phyloP scores from a whole-genome alignment of 2,329 filamentous ascomycete species.

The Colletotrichum eremochloae region DNA sequence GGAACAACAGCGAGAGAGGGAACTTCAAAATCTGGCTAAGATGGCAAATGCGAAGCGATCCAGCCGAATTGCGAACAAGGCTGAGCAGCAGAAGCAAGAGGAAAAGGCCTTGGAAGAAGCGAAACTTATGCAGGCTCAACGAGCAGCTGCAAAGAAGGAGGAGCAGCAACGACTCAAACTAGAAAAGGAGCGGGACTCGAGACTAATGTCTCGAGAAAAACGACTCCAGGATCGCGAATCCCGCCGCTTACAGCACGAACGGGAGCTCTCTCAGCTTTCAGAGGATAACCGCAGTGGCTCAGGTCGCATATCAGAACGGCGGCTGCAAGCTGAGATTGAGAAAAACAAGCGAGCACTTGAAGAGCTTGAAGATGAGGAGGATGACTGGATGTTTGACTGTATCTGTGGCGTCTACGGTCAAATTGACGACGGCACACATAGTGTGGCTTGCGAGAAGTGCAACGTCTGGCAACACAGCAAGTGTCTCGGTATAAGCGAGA shows the following conservation, averaged over 20 bases:
- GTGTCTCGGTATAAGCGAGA: constrained; percentile 84
- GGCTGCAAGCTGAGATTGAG: constrained; percentile 85
- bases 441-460: constrained; percentile 92
- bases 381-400: constrained; percentile 96
- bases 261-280: constrained; percentile 83
- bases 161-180: constrained; percentile 70
- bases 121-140: constrained; percentile 72
- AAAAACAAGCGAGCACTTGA: constrained; percentile 82
- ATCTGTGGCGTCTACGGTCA: constrained; percentile 91
- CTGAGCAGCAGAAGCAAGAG: constrained; percentile 82
- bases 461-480: constrained; percentile 98
- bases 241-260: constrained; percentile 85
- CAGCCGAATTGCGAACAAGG: constrained; percentile 85
- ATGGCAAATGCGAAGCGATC: constrained; percentile 95
- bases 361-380: constrained; percentile 75
- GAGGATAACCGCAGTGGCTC: constrained; percentile 77
- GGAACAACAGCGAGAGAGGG: constrained; percentile 77
- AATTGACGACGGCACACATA: constrained; percentile 94
- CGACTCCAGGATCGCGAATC: constrained; percentile 88
- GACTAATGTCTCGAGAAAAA: constrained; percentile 86
- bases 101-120: constrained; percentile 79
- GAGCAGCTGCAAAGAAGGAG: constrained; percentile 75
- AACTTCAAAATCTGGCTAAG: constrained; percentile 84
- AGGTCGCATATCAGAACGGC: constrained; percentile 80
- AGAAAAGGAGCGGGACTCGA: constrained; percentile 81